Evolutionary conservation across 305 asterid genomes (phyloP).

Genomic region (Rubia balearica): DNA sequence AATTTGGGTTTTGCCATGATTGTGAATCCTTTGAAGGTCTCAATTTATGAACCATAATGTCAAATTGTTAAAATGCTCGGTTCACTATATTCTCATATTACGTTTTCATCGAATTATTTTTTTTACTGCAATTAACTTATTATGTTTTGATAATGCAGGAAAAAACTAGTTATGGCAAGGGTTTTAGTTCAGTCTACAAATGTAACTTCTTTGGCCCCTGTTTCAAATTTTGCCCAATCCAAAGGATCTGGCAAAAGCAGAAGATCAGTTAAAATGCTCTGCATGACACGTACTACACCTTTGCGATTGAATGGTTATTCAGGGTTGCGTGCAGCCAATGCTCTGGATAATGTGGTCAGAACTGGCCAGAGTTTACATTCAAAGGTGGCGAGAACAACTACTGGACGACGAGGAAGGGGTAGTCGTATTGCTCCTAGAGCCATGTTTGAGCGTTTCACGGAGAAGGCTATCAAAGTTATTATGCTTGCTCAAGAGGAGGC

Average conservation of each 20-base stretch:
- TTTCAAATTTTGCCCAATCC: slow-evolving; percentile 37
- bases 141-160: slow-evolving; percentile 23
- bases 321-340: slow-evolving; percentile 67
- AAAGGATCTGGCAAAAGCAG: slow-evolving; percentile 46
- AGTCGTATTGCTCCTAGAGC: slow-evolving; percentile 54
- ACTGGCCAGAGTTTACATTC: slow-evolving; percentile 51
- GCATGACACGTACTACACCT: slow-evolving; percentile 34
- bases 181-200: slow-evolving; percentile 60
- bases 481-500: slow-evolving; percentile 99
- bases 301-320: slow-evolving; percentile 45
- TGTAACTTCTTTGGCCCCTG: slow-evolving; percentile 47
- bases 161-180: slow-evolving; percentile 50
- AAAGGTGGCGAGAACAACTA: slow-evolving; percentile 45
- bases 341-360: slow-evolving; percentile 48
- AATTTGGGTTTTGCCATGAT: background rate
- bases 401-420: slow-evolving; percentile 35
- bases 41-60: background rate
- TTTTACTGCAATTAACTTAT: background rate
- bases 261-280: slow-evolving; percentile 41
- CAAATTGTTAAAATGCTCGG: too few species aligned
- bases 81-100: background rate
- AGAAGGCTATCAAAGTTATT: slow-evolving; percentile 87
- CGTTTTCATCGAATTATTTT: background rate
- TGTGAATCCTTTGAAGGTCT: background rate
- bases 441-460: slow-evolving; percentile 98